Percentiles rank a stretch among this genome's conserved stretches.
Evolutionary conservation across 108 stramenopile species (phyloP).

Genomic region (Aurantiochytrium sp.): DNA sequence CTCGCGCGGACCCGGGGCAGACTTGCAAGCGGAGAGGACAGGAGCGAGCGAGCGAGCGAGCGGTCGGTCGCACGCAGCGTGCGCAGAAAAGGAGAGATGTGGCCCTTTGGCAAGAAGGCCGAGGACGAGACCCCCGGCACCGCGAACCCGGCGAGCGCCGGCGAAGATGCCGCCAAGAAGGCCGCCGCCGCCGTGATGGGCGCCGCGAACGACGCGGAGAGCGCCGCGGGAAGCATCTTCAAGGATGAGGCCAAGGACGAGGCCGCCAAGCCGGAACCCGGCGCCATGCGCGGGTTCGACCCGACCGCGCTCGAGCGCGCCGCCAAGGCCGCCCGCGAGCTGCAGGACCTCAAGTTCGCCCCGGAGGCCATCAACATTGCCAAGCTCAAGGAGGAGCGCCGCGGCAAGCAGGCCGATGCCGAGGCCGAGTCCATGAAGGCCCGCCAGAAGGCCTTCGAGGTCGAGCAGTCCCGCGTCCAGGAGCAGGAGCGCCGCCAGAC

Average conservation of each 20-base stretch:
- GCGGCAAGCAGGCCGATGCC: conserved; percentile 1
- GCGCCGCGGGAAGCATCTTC: background rate
- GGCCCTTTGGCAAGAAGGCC: background rate
- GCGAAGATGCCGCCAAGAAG: background rate
- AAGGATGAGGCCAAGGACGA: conserved; percentile 2
- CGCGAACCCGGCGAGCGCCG: background rate
- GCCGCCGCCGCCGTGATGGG: background rate
- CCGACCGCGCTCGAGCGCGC: conserved; percentile 5
- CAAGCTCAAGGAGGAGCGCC: conserved; percentile 17
- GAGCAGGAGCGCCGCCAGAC: background rate
- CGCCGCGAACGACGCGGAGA: background rate
- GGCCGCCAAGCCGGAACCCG: conserved; percentile 3
- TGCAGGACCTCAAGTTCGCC: background rate
- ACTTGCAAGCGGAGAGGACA: too few relatives aligned
- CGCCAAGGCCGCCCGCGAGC: background rate
- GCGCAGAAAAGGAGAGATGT: background rate
- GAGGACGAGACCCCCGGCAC: background rate
- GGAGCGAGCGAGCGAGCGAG: too few relatives aligned
- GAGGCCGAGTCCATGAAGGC: background rate
- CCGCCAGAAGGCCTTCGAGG: conserved; percentile 17
- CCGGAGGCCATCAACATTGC: conserved; percentile 9
- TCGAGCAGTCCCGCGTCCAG: background rate
- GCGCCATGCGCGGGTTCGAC: conserved; percentile 3
- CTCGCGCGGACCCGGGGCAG: too few relatives aligned
- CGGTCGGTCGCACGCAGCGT: too few relatives aligned